Percentiles rank a stretch among this genome's conserved stretches.
Conservation (phyloP, 345 rosid species). For the Durio zibethinus region DNA sequence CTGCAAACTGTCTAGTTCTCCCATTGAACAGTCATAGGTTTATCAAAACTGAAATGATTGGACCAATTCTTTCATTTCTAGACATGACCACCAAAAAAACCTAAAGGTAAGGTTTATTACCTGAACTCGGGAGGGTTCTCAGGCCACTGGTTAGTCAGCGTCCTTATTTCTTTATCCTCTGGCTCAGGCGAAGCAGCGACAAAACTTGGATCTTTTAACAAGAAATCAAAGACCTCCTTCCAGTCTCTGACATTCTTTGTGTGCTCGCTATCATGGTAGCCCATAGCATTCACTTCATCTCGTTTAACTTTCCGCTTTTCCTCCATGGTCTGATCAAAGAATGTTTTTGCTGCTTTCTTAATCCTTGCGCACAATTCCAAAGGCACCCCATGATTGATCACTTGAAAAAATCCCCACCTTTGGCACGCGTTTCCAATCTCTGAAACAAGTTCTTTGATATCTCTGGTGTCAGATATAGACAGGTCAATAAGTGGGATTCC, state of each 20-base stretch:
- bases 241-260: slow-evolving; percentile 67
- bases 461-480: slow-evolving; percentile 18
- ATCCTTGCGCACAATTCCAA: slow-evolving; percentile 28
- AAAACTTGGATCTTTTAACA: slow-evolving; percentile 49
- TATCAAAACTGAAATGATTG: background rate
- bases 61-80: background rate
- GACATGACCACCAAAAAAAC: background rate
- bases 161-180: slow-evolving; percentile 42
- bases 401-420: slow-evolving; percentile 59
- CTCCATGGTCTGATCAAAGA: slow-evolving; percentile 45
- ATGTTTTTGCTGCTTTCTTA: slow-evolving; percentile 30
- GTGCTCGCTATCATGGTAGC: slow-evolving; percentile 62
- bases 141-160: slow-evolving; percentile 77
- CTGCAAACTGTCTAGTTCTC: background rate
- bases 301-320: slow-evolving; percentile 55
- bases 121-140: slow-evolving; percentile 42
- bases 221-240: slow-evolving; percentile 67
- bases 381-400: slow-evolving; percentile 43
- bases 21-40: background rate
- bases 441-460: slow-evolving; percentile 24
- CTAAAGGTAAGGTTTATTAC: background rate
- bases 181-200: slow-evolving; percentile 60
- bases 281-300: slow-evolving; percentile 47
- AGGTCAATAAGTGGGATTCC: slow-evolving; percentile 53
- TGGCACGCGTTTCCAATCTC: slow-evolving; percentile 46